Conservation (phyloP, 2,329 filamentous ascomycete genomes). For the Alternaria sp. region DNA sequence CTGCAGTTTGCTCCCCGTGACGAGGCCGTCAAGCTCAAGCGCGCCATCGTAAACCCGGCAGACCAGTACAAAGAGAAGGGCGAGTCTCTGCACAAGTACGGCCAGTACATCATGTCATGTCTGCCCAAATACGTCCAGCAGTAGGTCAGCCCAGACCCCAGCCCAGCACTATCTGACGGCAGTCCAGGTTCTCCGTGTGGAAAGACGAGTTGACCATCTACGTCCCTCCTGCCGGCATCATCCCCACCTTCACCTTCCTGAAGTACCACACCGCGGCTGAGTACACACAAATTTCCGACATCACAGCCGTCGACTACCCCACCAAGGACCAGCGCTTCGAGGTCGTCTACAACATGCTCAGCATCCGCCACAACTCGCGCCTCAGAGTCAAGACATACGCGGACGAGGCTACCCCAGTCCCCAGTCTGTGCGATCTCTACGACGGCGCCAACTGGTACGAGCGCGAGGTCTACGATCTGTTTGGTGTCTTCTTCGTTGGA, state of each 20-base stretch:
- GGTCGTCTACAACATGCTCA: slow-evolving; percentile 96
- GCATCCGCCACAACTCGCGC: slow-evolving; percentile 93
- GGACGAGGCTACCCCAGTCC: slow-evolving; percentile 93
- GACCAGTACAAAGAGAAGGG: slow-evolving; percentile 92
- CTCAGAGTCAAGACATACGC: slow-evolving; percentile 99
- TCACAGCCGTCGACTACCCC: slow-evolving; percentile 95
- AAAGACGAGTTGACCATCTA: slow-evolving; percentile 98
- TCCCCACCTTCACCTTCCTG: slow-evolving; percentile 92
- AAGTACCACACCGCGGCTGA: slow-evolving; percentile 98
- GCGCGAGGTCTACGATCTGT: slow-evolving; percentile 96
- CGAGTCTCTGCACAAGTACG: slow-evolving; percentile 90
- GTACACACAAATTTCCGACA: slow-evolving; percentile 90
- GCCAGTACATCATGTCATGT: slow-evolving; percentile 95
- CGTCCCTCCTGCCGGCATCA: slow-evolving; percentile 85
- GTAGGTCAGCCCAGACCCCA: slow-evolving; percentile 41
- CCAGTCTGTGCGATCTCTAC: slow-evolving; percentile 84
- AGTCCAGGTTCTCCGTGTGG: slow-evolving; percentile 87
- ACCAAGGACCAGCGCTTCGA: slow-evolving; percentile 96
- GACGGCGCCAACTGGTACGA: slow-evolving; percentile 99
- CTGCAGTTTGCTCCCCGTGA: slow-evolving; percentile 55
- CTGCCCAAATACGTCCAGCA: slow-evolving; percentile 98
- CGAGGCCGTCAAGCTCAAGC: slow-evolving; percentile 68
- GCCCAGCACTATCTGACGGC: not conserved
- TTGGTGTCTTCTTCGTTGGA: slow-evolving; percentile 94
- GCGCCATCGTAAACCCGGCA: slow-evolving; percentile 85